Evolutionary conservation across 768 basidiomycete genomes (phyloP).

Genomic region (Grammothele lineata): DNA sequence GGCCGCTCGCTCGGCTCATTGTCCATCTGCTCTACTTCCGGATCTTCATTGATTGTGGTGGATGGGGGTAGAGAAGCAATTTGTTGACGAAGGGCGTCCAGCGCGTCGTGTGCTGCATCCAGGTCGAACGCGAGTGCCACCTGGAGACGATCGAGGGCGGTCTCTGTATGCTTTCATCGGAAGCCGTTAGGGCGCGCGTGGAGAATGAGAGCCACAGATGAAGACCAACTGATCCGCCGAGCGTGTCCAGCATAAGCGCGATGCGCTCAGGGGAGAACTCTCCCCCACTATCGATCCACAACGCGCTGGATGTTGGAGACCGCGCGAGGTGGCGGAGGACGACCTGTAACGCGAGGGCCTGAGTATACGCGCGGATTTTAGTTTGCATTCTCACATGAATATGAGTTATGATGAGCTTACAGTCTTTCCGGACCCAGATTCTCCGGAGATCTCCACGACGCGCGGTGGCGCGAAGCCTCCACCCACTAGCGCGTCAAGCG

Average conservation of each 20-base stretch:
- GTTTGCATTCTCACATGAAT: neutral
- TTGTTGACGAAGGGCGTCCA: slow-evolving; percentile 39
- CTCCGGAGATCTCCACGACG: slow-evolving; percentile 69
- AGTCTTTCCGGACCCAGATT: slow-evolving; percentile 62
- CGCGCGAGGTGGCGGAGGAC: slow-evolving; percentile 48
- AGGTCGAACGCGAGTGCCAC: slow-evolving; percentile 57
- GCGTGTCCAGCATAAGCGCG: slow-evolving; percentile 8
- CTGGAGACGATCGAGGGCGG: slow-evolving; percentile 51
- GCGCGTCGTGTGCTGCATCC: slow-evolving; percentile 45
- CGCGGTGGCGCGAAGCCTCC: slow-evolving; percentile 44
- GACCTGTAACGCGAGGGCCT: slow-evolving; percentile 62
- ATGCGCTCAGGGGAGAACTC: slow-evolving; percentile 56
- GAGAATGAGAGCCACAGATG: no score
- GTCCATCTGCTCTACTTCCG: neutral
- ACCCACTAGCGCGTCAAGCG: slow-evolving; percentile 47
- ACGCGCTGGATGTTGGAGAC: slow-evolving; percentile 33
- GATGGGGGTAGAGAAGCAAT: no score
- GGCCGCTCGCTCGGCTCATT: no score
- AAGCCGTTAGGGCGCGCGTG: slow-evolving; percentile 4
- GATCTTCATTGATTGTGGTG: neutral
- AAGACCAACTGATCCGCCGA: slow-evolving; percentile 16
- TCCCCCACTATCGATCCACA: slow-evolving; percentile 75
- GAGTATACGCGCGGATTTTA: neutral
- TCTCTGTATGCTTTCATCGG: slow-evolving; percentile 21
- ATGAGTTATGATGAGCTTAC: slow-evolving; percentile 35